These are phyloP conservation scores for Hortaea sp. DNA, from an alignment of 2,329 filamentous ascomycete genomes.

Conservation along the genomic window DNA sequence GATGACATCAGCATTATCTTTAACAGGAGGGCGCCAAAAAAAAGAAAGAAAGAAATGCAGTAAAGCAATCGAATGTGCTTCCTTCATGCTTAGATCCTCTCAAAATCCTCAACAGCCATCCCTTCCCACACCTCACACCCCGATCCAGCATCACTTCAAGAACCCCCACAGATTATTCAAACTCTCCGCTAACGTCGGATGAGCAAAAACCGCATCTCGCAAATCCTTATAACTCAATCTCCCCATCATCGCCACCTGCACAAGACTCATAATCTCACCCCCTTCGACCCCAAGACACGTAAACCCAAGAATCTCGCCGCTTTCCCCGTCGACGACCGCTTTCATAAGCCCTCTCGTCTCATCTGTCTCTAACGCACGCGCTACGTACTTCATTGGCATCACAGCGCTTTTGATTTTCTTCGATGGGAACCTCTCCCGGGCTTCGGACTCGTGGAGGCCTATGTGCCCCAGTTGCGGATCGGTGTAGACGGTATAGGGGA, in stretches of 20 bases:
- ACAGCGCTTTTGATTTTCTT: conserved; percentile 31
- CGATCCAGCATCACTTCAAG: conserved; percentile 19
- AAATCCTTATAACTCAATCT: conserved; percentile 36
- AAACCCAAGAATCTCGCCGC: conserved; percentile 42
- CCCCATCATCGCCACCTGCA: conserved; percentile 45
- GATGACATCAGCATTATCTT: background rate
- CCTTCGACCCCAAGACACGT: conserved; percentile 43
- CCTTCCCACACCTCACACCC: background rate
- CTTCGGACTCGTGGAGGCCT: conserved; percentile 37
- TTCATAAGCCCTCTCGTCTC: conserved; percentile 46
- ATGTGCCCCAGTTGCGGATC: conserved; percentile 46
- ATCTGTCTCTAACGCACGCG: conserved; percentile 41
- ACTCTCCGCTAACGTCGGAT: conserved; percentile 42
- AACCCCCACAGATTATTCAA: conserved; percentile 43
- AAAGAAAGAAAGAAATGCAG: background rate
- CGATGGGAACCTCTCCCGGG: conserved; percentile 17
- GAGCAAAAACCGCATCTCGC: conserved; percentile 40
- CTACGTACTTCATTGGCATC: conserved; percentile 45
- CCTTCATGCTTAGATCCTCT: background rate
- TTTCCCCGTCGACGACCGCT: conserved; percentile 39
- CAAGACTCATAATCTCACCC: conserved; percentile 44
- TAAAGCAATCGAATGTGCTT: no score
- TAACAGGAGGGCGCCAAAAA: background rate
- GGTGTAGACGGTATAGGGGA: conserved; percentile 44
- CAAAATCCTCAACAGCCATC: background rate